These are phyloP conservation scores for Suillus tomentosus DNA, from an alignment of 768 basidiomycete genomes.

Conservation along the genomic window DNA sequence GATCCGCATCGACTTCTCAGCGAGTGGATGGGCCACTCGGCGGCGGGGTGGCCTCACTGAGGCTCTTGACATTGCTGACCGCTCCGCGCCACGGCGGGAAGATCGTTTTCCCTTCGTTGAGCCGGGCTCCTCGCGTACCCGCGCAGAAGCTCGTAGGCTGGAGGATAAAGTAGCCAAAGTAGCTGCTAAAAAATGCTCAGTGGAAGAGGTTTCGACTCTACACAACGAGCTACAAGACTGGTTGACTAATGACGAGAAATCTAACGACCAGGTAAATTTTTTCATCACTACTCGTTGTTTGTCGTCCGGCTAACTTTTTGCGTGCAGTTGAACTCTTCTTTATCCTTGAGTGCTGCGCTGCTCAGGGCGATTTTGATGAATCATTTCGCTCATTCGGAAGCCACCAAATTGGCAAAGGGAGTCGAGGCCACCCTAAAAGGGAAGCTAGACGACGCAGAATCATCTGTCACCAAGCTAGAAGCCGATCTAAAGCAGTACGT, in stretches of 20 bases:
- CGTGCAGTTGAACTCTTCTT: slow-evolving; percentile 55
- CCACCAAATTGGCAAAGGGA: slow-evolving; percentile 64
- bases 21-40: slow-evolving; percentile 69
- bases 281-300: slow-evolving; percentile 16
- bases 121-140: slow-evolving; percentile 41
- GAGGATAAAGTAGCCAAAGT: slow-evolving; percentile 80
- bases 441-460: slow-evolving; percentile 67
- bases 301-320: slow-evolving; percentile 15
- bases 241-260: slow-evolving; percentile 61
- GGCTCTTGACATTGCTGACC: slow-evolving; percentile 39
- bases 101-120: slow-evolving; percentile 51
- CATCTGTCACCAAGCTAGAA: slow-evolving; percentile 59
- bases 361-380: slow-evolving; percentile 84
- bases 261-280: slow-evolving; percentile 59
- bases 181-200: slow-evolving; percentile 84
- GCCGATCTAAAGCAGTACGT: slow-evolving; percentile 73
- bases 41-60: slow-evolving; percentile 54
- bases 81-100: slow-evolving; percentile 48
- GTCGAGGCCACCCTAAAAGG: slow-evolving; percentile 62
- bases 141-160: slow-evolving; percentile 62
- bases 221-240: slow-evolving; percentile 81
- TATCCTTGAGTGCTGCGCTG: slow-evolving; percentile 75
- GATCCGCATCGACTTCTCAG: slow-evolving; percentile 76
- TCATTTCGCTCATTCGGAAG: slow-evolving; percentile 78
- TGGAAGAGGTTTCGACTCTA: slow-evolving; percentile 78